Evolutionary conservation across 805 yeast species (phyloP), one percentile per base, ranked within the genome.

Genomic region (Ogataea degrootiae): DNA sequence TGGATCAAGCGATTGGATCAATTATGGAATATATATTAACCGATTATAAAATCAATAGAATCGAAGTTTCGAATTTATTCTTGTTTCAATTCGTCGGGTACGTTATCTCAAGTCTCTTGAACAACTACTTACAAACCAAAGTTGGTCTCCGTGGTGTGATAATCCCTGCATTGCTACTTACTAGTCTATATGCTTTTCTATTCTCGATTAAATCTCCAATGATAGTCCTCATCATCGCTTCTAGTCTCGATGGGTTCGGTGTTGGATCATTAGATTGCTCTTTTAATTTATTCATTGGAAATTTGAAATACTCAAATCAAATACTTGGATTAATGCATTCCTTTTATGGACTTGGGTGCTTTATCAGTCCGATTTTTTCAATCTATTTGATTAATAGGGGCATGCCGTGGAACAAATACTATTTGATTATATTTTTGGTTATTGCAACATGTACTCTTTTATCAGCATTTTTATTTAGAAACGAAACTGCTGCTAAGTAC

Each of bases 1-100:
- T 74, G 6, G 88, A 83, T 54, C 85, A 82, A 58, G 70, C 84
- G 0, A 61, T 80, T 16, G 88, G 88, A 0, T 73, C 86, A 0
- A 58, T 82, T 37, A 67, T 83, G 50, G 84, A 85, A 2, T 65
- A 72, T 36, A 52, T 82, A 15, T 74, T 79, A 45, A 60, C 57
- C 5, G 63, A 76, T 42, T 83, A 80, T 58, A 31, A 65, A 1
- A 69, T 81, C 6, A 66, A 74, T 51, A 78, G 83, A 53, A 62
- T 76, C 1, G 66, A 68, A 34, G 64, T 77, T 2, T 75, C 85
- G 3, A 57, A 72, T 34, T 58, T 83, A 3, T 83, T 80, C 53
- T 60, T 82, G 19, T 70, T 77, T 12, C 75, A 76, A 23, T 75
- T 80, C 21, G 19, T 70, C 1, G 88, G 89, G 0, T 83, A 82